Base-by-base conservation (phyloP, 306 rosid genomes). In the Benincasa hispida region DNA sequence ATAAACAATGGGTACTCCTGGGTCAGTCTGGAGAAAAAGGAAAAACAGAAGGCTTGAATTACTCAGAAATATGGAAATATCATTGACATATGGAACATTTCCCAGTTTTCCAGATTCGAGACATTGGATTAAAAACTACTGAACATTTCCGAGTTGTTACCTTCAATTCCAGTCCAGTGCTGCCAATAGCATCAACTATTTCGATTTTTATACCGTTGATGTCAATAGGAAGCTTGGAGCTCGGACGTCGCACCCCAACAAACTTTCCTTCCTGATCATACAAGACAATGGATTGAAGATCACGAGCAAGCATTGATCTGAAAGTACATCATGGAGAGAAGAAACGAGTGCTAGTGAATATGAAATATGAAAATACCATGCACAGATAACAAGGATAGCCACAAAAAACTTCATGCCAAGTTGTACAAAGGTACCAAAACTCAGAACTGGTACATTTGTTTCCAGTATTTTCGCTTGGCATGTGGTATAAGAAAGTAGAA, bases 221-320 rank as follows among this genome's bases (percentile, higher is more conserved):
- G 45, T 89, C 86, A 72, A 94, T 94, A n/a, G 93, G 98, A 54
- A 91, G 97, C 79, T 84, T 94, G 6, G 93, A 94, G 77, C 87
- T 84, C 12, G 98, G 97, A 13, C 97, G 84, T 81, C 98, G 86
- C 77, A 94, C 89, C 82, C 98, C 98, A 12, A 79, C 96, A 75
- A 94, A 90, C 85, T 94, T 90, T 62, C 98, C 97, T 78, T 91
- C 93, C 79, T 32, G 83, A 77, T 94, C 96, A 76, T 91, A 94
- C 72, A 91, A 84, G 85, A 94, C 89, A 77, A 94, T 78, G 57
- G 97, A 94, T 75, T 91, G 97, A 73, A 94, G 87, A 86, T 94
- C 97, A 66, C 97, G 95, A 78, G 92, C 92, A 89, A 94, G 95
- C 98, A 94, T 91, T 6, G 97, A 94, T 89, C 98, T 94, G 19